These are phyloP conservation scores for Aphanocladium album DNA, from an alignment of 2,329 filamentous ascomycete species.

Conservation along the genomic window DNA sequence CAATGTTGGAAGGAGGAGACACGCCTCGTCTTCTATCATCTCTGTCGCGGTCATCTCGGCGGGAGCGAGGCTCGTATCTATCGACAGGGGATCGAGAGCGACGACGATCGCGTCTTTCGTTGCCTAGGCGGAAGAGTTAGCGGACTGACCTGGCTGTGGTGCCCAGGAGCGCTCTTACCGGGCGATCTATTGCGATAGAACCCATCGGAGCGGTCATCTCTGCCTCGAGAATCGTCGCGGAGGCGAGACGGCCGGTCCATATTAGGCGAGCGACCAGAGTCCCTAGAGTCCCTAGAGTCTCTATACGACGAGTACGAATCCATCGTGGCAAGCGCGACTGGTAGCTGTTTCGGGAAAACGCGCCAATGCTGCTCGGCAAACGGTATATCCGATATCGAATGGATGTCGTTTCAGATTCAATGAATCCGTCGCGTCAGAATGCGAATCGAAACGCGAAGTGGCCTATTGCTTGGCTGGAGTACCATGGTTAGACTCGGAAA, in stretches of 20 bases:
- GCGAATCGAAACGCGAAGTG: background rate
- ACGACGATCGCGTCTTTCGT: slow-evolving; percentile 56
- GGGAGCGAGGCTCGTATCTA: slow-evolving; percentile 66
- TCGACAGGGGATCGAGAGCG: slow-evolving; percentile 69
- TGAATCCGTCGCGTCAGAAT: background rate
- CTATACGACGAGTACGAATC: slow-evolving; percentile 36
- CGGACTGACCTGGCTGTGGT: background rate
- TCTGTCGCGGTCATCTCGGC: slow-evolving; percentile 62
- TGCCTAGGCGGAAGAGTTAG: slow-evolving; percentile 33
- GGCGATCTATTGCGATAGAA: slow-evolving; percentile 66
- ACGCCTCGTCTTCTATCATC: slow-evolving; percentile 60
- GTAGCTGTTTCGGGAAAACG: background rate
- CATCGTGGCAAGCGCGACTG: slow-evolving; percentile 1
- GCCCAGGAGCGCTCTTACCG: slow-evolving; percentile 45
- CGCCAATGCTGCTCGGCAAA: background rate
- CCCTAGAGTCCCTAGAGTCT: slow-evolving; percentile 37
- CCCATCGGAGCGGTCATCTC: slow-evolving; percentile 52
- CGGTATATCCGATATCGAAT: background rate
- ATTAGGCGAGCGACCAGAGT: slow-evolving; percentile 41
- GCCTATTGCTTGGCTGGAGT: slow-evolving; percentile 7
- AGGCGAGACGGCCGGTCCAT: slow-evolving; percentile 46
- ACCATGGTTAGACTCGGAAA: slow-evolving; percentile 4
- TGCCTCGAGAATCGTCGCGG: slow-evolving; percentile 47
- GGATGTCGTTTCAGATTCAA: background rate
- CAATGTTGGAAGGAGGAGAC: slow-evolving; percentile 66